phyloP scores from a whole-genome alignment of 495 filamentous ascomycete species.

The Trichoderma erinaceum region DNA sequence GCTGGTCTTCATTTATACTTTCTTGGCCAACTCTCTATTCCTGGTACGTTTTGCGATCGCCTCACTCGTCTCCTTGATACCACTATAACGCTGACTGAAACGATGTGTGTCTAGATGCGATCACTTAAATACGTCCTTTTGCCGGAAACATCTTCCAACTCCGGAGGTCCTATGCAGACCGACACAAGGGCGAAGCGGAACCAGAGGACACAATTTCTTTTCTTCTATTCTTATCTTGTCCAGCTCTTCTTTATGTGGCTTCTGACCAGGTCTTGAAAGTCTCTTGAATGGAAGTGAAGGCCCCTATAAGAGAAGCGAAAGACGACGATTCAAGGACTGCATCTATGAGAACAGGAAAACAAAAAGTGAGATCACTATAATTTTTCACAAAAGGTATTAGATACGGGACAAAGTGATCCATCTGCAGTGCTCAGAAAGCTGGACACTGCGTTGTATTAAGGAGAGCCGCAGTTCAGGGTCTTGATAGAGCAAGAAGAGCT shows the following conservation, averaged over 20 bases:
- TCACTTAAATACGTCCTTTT: constrained; percentile 93
- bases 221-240: constrained; percentile 88
- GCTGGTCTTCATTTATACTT: constrained; percentile 84
- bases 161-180: constrained; percentile 62
- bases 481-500: background rate
- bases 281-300: background rate
- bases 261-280: constrained; percentile 46
- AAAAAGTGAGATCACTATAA: background rate
- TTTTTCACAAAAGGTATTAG: background rate
- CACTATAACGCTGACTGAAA: background rate
- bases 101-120: constrained; percentile 56
- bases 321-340: background rate
- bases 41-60: constrained; percentile 52
- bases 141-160: constrained; percentile 67
- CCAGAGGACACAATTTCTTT: constrained; percentile 89
- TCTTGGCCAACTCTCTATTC: constrained; percentile 91
- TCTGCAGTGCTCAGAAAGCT: background rate
- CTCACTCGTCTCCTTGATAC: background rate
- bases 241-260: constrained; percentile 96
- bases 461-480: too few species aligned
- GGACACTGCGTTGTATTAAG: too few species aligned
- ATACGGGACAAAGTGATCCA: background rate
- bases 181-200: constrained; percentile 71
- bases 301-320: background rate
- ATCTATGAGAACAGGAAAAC: background rate